These are phyloP conservation scores for Whalleya microplaca DNA, from an alignment of 2,329 filamentous ascomycete genomes.

Conservation along the genomic window DNA sequence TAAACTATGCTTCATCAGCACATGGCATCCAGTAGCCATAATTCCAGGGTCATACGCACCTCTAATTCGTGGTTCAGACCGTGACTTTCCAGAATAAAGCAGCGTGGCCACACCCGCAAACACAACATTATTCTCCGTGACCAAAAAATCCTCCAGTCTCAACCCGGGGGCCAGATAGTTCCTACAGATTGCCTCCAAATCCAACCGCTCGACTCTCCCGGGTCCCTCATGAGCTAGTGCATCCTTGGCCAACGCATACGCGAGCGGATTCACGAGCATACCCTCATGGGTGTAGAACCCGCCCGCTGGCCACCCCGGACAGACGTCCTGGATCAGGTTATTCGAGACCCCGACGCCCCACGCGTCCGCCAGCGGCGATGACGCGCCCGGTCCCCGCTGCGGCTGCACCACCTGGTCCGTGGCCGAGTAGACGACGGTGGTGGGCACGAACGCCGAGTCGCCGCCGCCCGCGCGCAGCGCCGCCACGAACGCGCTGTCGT, in stretches of 20 bases:
- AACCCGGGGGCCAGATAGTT: slow-evolving; percentile 42
- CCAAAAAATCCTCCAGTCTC: slow-evolving; percentile 48
- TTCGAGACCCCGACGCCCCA: slow-evolving; percentile 49
- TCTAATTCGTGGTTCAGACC: slow-evolving; percentile 1
- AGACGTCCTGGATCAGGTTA: slow-evolving; percentile 50
- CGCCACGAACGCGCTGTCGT: slow-evolving; percentile 12
- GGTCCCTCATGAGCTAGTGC: slow-evolving; percentile 51
- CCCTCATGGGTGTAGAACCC: slow-evolving; percentile 53
- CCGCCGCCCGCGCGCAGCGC: slow-evolving; percentile 37
- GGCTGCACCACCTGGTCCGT: slow-evolving; percentile 57
- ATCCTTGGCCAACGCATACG: slow-evolving; percentile 48
- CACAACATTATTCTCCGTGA: slow-evolving; percentile 47
- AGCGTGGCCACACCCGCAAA: slow-evolving; percentile 34
- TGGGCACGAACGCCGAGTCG: slow-evolving; percentile 56
- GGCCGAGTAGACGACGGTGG: slow-evolving; percentile 54
- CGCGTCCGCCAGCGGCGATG: slow-evolving; percentile 46
- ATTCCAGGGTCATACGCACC: background rate
- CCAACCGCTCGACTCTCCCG: slow-evolving; percentile 43
- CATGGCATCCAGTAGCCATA: background rate
- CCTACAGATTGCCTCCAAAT: slow-evolving; percentile 45
- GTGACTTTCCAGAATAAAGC: background rate
- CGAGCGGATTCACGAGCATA: slow-evolving; percentile 52
- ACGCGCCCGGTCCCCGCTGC: slow-evolving; percentile 49
- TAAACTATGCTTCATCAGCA: background rate
- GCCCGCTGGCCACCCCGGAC: slow-evolving; percentile 44